Conservation (phyloP, 2,329 filamentous ascomycete genomes). For the Aspergillus chevalieri region DNA sequence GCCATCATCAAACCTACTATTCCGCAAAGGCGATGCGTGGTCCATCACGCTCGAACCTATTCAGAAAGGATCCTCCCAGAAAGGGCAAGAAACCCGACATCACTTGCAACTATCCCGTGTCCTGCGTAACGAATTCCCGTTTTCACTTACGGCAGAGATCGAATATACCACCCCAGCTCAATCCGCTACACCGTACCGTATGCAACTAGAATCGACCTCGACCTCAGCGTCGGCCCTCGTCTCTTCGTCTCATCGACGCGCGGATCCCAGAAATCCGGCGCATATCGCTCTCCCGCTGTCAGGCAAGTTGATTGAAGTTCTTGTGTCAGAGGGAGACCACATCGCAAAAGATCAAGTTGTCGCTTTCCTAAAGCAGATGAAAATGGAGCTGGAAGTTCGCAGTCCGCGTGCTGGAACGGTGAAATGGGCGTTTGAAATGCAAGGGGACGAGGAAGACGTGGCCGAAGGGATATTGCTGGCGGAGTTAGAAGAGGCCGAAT, state of each 20-base stretch:
- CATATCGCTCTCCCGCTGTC: conserved; percentile 54
- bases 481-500: conserved; percentile 40
- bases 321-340: conserved; percentile 49
- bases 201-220: conserved; percentile 42
- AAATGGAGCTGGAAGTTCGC: conserved; percentile 62
- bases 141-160: conserved; percentile 49
- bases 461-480: conserved; percentile 50
- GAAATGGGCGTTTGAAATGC: conserved; percentile 48
- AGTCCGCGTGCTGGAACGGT: conserved; percentile 44
- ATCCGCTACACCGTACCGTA: conserved; percentile 37
- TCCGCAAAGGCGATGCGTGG: conserved; percentile 57
- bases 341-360: conserved; percentile 49
- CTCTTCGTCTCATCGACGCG: conserved; percentile 42
- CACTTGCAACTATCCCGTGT: conserved; percentile 52
- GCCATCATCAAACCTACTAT: conserved; percentile 38
- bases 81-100: conserved; percentile 30
- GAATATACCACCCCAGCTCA: conserved; percentile 39
- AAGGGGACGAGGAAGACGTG: conserved; percentile 48
- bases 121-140: conserved; percentile 56
- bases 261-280: conserved; percentile 43
- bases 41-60: conserved; percentile 43
- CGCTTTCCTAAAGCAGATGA: conserved; percentile 60
- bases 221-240: conserved; percentile 38
- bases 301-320: conserved; percentile 54
- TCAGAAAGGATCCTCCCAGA: conserved; percentile 5